Base-by-base conservation (phyloP, 768 basidiomycete genomes). In the Auricularia sp. region DNA sequence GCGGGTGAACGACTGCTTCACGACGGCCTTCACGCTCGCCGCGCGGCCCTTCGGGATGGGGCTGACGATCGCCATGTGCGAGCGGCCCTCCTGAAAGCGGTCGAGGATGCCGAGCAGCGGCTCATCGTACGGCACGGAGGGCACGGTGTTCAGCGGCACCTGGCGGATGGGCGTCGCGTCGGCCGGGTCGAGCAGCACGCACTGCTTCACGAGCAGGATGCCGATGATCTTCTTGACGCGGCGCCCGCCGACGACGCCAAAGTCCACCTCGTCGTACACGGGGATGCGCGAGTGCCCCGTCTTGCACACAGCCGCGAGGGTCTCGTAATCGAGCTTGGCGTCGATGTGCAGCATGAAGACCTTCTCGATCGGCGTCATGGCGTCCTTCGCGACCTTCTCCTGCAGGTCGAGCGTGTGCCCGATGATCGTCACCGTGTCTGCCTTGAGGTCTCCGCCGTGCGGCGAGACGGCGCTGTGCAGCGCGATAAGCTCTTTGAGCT, bases 301-400 rank as follows among this genome's bases (percentile, higher is more conserved):
- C 67, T 83, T 77, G 67, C 86, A 87, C 44, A 94, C 88, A 71
- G 83, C 79, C 73, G 84, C 86, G 70, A 96, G 80, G 2, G 87
- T 84, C 61, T 85, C 85, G 69, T 87, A 93, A 69, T 94, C 91
- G 47, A 96, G 81, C 66, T 82, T 85, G 0, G 91, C 84, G 64
- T 93, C 86, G 66, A 93, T 90, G 12, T 87, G 88, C 54, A 96
- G 79, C 91, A 94, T 93, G 76, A 93, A 93, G 0, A 92, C 89
- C 61, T 85, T 66, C 77, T 72, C 70, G 63, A 73, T 68, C 2
- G 73, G 72, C 18, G 73, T 75, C 73, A 75, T 73, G 2, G 72
- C 59, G 78, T 88, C 87, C 68, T 76, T 80, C 36, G 90, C 88
- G 42, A 87, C 87, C 71, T 94, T 95, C 64, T 74, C 90, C 71